Evolutionary conservation across 176 grass and related monocot species (phyloP).

Genomic region (Luzula sylvatica): DNA sequence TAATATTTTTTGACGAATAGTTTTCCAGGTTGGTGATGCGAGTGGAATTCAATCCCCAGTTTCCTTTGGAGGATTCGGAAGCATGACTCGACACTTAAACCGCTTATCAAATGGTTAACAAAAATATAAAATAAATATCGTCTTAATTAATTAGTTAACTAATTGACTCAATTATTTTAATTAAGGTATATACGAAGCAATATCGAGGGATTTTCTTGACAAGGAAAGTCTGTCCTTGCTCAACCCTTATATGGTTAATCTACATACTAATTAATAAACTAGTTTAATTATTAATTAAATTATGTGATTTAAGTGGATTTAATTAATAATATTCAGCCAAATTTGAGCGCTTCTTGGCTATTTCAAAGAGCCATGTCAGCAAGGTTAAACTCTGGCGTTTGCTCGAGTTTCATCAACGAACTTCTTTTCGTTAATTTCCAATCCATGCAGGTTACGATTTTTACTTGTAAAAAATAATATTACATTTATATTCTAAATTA

Average conservation of each 20-base stretch:
- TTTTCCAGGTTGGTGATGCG: conserved; percentile 77
- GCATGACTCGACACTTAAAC: conserved; percentile 72
- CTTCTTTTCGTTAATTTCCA: conserved; percentile 91
- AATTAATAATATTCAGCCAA: conserved; percentile 45
- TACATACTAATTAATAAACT: too few species aligned
- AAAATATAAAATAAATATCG: not conserved
- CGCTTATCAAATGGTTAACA: conserved; percentile 82
- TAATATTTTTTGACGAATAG: conserved; percentile 20
- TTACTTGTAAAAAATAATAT: conserved; percentile 4
- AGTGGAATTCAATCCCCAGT: conserved; percentile 97
- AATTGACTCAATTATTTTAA: conserved; percentile 7
- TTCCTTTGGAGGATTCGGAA: conserved; percentile 98
- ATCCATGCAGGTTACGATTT: conserved; percentile 61
- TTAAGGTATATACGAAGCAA: conserved; percentile 88
- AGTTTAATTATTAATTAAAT: too few species aligned
- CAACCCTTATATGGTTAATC: conserved; percentile 80
- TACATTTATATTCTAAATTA: not conserved
- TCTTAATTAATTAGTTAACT: not conserved
- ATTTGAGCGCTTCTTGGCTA: conserved; percentile 93
- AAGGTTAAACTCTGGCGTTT: conserved; percentile 38
- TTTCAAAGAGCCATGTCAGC: conserved; percentile 97
- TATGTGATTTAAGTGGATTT: too few species aligned
- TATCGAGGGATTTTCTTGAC: conserved; percentile 67
- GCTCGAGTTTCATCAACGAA: conserved; percentile 75
- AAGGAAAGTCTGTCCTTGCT: conserved; percentile 45